Percentiles rank a stretch among this genome's conserved stretches.
phyloP scores from a whole-genome alignment of 106 monocot species.

The Acorus calamus region DNA sequence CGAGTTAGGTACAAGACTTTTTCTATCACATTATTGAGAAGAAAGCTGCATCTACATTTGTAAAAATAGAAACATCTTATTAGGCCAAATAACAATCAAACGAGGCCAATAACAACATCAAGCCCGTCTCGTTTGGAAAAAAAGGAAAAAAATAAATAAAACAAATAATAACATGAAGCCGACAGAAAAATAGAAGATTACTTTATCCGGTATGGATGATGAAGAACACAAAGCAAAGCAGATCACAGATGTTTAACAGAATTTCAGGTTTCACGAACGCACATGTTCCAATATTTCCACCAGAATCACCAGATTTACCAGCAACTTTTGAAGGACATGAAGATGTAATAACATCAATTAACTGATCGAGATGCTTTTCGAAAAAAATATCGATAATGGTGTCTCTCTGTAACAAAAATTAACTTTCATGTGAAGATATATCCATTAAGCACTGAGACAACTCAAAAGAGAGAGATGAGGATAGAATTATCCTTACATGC shows the following conservation, averaged over 20 bases:
- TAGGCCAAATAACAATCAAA: too few relatives aligned
- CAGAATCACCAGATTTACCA: conserved; percentile 14
- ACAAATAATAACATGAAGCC: too few relatives aligned
- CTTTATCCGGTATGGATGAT: conserved; percentile 94
- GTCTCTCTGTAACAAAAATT: conserved; percentile 52
- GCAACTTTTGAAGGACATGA: conserved; percentile 42
- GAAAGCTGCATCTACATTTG: conserved; percentile 60
- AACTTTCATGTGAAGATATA: too few relatives aligned
- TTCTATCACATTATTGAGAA: conserved; percentile 86
- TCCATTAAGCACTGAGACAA: too few relatives aligned
- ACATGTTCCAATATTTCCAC: conserved; percentile 15
- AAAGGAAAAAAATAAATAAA: too few relatives aligned
- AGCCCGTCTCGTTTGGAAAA: too few relatives aligned
- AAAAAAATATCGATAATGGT: conserved; percentile 83
- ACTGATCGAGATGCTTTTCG: conserved; percentile 70
- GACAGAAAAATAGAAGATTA: conserved; percentile 17
- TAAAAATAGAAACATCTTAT: conserved; percentile 5
- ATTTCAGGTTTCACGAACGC: conserved; percentile 69
- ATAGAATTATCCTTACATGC: too few relatives aligned
- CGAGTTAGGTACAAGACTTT: conserved; percentile 67
- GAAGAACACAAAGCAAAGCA: conserved; percentile 85
- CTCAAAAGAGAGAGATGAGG: too few relatives aligned
- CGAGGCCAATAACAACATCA: too few relatives aligned
- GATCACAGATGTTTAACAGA: conserved; percentile 85
- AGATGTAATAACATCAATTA: conserved; percentile 75